Base-by-base conservation (phyloP, 441 rosid species). In the Erysimum pusillum region DNA sequence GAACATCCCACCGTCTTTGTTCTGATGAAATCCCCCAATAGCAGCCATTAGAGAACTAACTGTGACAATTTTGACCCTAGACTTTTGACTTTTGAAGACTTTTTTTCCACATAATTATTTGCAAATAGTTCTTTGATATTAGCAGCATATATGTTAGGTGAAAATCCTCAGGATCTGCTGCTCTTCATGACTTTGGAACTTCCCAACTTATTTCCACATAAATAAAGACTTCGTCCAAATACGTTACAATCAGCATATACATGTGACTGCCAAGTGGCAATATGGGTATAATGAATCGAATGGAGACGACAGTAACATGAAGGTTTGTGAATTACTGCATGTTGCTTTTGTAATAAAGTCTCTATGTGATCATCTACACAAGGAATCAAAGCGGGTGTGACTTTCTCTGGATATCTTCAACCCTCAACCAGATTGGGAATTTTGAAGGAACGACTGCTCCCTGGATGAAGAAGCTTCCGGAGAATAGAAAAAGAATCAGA, bases 1-100 rank as follows among this genome's bases (percentile, higher is more conserved):
- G 84, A 89, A 95, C 84, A 89, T 63, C 12, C 93, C 97, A 6
- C 79, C 84, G 46, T 71, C 84, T 67, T 80, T 69, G 12, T 64
- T 81, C 83, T 85, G 71, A 82, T 81, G 84, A 83, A 85, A 83
- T 58, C 68, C 79, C 38, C 71, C 74, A 2, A 92, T 67, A n/a
- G 88, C 85, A 65, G 82, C 86, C 73, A 91, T 79, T 84, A 94
- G 41, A 54, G 99, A 89, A 51, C 68, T 73, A 89, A 51, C 68
- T 73, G 11, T 93, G 93, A 63, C 80, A 92, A 70, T 35, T n/a
- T 35, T 9, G 39, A 7, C 39, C 20, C 12, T 32, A 14, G 39
- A 31, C 38, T 7, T 6, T 48, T 56, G 34, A 25, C n/a, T 22
- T 52, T 5, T 52, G 7, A 32, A 52, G 57, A 20, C 3, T n/a